Percentiles rank a stretch among this genome's conserved stretches.
These are phyloP conservation scores for Entomortierella lignicola DNA, from an alignment of 192 early-diverging fungal genomes.

Conservation along the genomic window DNA sequence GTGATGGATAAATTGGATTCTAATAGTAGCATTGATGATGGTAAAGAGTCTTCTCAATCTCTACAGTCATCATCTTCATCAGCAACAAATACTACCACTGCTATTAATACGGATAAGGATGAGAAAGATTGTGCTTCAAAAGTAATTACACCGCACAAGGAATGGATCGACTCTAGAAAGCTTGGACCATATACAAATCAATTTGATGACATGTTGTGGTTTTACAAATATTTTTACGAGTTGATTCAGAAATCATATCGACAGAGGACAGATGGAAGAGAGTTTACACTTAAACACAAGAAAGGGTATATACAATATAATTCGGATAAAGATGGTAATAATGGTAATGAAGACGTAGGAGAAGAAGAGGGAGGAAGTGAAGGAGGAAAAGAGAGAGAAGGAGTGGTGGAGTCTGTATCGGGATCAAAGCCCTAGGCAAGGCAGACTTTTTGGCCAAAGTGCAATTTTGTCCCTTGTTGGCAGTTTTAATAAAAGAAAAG, in stretches of 20 bases:
- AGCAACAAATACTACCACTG: too few relatives aligned
- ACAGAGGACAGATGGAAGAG: conserved; percentile 61
- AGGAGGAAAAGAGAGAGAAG: neutral
- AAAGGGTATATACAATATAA: conserved; percentile 70
- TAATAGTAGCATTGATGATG: too few relatives aligned
- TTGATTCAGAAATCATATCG: conserved; percentile 85
- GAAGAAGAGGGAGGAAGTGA: neutral
- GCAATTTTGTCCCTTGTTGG: too few relatives aligned
- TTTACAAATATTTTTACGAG: conserved; percentile 92
- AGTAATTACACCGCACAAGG: conserved; percentile 35
- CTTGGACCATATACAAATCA: conserved; percentile 73
- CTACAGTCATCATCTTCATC: too few relatives aligned
- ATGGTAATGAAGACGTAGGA: neutral
- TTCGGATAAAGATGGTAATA: neutral
- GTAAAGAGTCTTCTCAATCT: neutral
- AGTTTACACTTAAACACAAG: conserved; percentile 67
- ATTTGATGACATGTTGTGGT: conserved; percentile 91
- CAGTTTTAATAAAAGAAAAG: neutral
- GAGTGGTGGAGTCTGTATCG: neutral
- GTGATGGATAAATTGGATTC: too few relatives aligned
- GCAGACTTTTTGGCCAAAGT: too few relatives aligned
- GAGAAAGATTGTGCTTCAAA: too few relatives aligned
- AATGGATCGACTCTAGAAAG: conserved; percentile 29
- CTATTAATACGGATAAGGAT: too few relatives aligned
- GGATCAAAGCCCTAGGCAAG: neutral